phyloP scores from a whole-genome alignment of 257 asterid genomes.

The Rauvolfia tetraphylla region DNA sequence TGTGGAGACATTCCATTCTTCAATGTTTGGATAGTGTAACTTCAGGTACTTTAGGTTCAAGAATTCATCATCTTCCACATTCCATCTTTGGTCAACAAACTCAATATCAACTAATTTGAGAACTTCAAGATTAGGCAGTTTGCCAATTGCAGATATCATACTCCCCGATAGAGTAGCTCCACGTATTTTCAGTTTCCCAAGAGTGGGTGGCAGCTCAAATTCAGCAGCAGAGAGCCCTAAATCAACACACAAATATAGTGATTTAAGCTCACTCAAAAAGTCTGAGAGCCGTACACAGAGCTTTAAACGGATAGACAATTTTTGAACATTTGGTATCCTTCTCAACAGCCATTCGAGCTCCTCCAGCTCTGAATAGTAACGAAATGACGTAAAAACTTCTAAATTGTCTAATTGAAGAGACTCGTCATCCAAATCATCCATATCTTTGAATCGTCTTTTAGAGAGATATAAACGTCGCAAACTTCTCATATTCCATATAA shows the following conservation, averaged over 20 bases:
- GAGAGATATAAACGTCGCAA: not conserved
- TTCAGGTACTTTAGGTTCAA: not conserved
- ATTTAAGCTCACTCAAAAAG: not conserved
- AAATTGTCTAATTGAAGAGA: not conserved
- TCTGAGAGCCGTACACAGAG: not conserved
- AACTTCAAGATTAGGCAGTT: slow-evolving; percentile 15
- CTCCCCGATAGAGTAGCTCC: not conserved
- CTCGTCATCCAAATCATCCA: not conserved
- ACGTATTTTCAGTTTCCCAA: not conserved
- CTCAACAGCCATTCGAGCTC: not conserved
- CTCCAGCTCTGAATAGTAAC: not conserved
- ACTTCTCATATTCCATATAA: not conserved
- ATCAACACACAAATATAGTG: not conserved
- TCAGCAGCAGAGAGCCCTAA: not conserved
- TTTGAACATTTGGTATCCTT: slow-evolving; percentile 7
- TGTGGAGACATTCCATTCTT: too few relatives aligned
- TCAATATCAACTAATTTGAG: not conserved
- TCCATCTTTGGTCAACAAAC: slow-evolving; percentile 7
- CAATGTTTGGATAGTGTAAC: too few relatives aligned
- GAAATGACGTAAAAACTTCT: not conserved
- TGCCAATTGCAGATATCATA: slow-evolving; percentile 5
- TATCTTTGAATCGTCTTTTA: not conserved
- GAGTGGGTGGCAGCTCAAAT: not conserved
- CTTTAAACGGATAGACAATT: not conserved
- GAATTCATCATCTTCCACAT: slow-evolving; percentile 17